Evolutionary conservation across 2,329 filamentous ascomycete genomes (phyloP).

Genomic region (Colletotrichum costaricense): DNA sequence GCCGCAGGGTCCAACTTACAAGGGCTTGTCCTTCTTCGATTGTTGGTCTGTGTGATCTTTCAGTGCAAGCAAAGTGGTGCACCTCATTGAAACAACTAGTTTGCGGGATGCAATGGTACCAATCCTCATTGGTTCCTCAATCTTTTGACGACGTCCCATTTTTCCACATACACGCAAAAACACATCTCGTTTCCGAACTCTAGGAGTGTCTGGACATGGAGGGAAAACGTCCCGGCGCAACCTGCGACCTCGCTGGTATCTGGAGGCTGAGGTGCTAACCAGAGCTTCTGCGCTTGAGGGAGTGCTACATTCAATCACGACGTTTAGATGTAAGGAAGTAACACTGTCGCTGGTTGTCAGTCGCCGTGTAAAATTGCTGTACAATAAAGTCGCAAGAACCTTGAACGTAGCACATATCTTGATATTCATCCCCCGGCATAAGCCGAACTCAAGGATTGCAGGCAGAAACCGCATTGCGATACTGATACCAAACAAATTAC

Average conservation of each 20-base stretch:
- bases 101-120: background rate
- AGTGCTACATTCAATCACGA: too few relatives aligned
- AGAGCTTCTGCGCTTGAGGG: too few relatives aligned
- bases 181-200: background rate
- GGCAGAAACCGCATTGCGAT: too few relatives aligned
- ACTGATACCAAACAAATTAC: too few relatives aligned
- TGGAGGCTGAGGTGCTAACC: too few relatives aligned
- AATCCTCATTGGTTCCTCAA: background rate
- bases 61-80: background rate
- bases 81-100: background rate
- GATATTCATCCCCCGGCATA: too few relatives aligned
- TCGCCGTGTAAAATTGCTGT: too few relatives aligned
- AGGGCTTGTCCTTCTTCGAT: background rate
- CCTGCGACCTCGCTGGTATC: background rate
- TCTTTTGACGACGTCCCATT: background rate
- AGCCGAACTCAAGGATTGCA: too few relatives aligned
- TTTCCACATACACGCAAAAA: background rate
- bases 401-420: too few relatives aligned
- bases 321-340: too few relatives aligned
- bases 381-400: too few relatives aligned
- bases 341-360: too few relatives aligned
- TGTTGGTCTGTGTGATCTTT: background rate
- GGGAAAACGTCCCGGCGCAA: background rate
- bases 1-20: conserved; percentile 1
- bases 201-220: background rate